These are phyloP conservation scores for Panicum miliaceum DNA, from an alignment of 176 grass and related monocot genomes.

Conservation along the genomic window DNA sequence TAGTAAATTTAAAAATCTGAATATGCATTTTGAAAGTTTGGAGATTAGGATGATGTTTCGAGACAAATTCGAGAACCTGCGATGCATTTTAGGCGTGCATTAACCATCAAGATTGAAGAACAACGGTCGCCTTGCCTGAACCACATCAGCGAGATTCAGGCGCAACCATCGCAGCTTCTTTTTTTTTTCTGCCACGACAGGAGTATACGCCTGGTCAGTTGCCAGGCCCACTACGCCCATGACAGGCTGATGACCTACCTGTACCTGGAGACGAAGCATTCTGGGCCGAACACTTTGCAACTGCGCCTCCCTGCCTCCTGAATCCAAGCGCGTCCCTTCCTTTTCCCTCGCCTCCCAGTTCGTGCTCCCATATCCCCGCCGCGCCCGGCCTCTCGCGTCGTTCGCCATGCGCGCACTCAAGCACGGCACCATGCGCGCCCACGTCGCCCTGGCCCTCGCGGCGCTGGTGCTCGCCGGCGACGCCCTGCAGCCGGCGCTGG, in stretches of 20 bases:
- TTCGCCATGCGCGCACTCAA: conserved; percentile 22
- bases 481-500: conserved; percentile 38
- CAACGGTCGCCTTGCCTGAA: background rate
- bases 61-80: no score
- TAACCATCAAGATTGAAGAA: background rate
- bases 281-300: conserved; percentile 47
- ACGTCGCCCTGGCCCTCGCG: conserved; percentile 47
- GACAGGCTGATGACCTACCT: background rate
- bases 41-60: no score
- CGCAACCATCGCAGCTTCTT: background rate
- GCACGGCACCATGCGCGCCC: conserved; percentile 41
- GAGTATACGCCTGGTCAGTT: background rate
- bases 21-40: no score
- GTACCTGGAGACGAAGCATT: conserved; percentile 33
- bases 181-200: background rate
- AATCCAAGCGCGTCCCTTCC: conserved; percentile 42
- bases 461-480: conserved; percentile 58
- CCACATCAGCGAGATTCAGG: background rate
- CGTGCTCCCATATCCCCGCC: background rate
- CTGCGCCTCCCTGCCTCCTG: conserved; percentile 32
- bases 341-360: conserved; percentile 21
- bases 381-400: conserved; percentile 8
- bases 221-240: background rate
- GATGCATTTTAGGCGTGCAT: no score
- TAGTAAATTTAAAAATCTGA: no score